Base-by-base conservation (phyloP, 768 basidiomycete genomes). In the Lentinula guzmanii region DNA sequence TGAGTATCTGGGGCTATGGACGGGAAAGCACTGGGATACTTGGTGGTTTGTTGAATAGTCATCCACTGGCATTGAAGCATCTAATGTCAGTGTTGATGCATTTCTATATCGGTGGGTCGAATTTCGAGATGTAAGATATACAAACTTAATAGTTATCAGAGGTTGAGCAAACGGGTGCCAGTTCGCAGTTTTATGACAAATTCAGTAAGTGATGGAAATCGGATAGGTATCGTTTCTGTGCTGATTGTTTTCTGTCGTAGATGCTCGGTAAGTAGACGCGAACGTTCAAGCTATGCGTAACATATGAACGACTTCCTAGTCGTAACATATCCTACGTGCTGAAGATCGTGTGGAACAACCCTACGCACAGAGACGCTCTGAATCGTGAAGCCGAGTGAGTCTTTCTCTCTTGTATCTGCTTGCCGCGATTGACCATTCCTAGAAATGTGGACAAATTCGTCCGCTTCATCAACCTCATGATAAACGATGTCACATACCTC, bases 131-230 rank as follows among this genome's bases (percentile, higher is more conserved):
- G 33, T 24, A 34, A 10, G 31, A 45, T 18, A 39, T 15, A 10
- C 34, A 46, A 41, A 39, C 34, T 60, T 55, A 66, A 39, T 64
- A 28, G 50, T 41, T 28, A 5, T 60, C 70, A 96, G 96, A 98
- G 83, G 95, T 98, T 50, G 97, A 99, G 72, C 89, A 90, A 67
- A 99, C 97, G 0, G 97, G 97, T 34, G 93, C 95, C 21, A 96
- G 95, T 70, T 96, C 95, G 0, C 96, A 98, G 70, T 98, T 99
- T 76, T 98, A 97, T 74, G 96, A 97, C 72, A 95, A 97, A 86
- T 96, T 95, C 69, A 91, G 91, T 92, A 68, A 65, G 89, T 83
- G 16, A n/a, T 61, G 65, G 65, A 53, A 34, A 56, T 50, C 18
- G 18, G 28, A 56, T 24, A 10, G 33, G 24, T 21, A 53, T 39